These are phyloP conservation scores for Polytrichum commune DNA, from an alignment of 225 moss, liverwort and hornwort genomes.

Conservation along the genomic window DNA sequence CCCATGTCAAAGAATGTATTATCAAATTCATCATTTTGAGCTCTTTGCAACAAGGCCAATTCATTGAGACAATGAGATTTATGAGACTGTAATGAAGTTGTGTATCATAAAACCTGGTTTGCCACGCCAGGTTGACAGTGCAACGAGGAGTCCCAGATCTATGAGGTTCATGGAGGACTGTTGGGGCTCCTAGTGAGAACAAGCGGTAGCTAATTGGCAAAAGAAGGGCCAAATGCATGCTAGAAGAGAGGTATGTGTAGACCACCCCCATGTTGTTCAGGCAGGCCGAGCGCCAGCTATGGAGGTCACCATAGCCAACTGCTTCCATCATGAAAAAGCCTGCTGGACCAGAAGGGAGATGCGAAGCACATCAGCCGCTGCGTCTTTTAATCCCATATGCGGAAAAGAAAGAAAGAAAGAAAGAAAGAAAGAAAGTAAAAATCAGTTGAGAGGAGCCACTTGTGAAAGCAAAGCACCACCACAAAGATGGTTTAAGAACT, in stretches of 20 bases:
- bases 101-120: too few relatives aligned
- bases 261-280: too few relatives aligned
- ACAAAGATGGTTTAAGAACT: not conserved
- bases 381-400: not conserved
- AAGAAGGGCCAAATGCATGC: conserved; percentile 5
- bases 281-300: too few relatives aligned
- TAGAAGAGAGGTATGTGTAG: not conserved
- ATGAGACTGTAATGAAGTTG: too few relatives aligned
- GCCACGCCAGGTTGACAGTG: too few relatives aligned
- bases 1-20: too few relatives aligned
- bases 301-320: conserved; percentile 10
- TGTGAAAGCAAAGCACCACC: not conserved
- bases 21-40: too few relatives aligned
- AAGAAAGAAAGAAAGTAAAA: too few relatives aligned
- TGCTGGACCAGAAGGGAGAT: conserved; percentile 4
- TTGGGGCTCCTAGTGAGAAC: not conserved
- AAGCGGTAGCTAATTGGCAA: conserved; percentile 3
- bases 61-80: too few relatives aligned
- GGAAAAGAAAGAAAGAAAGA: not conserved
- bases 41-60: too few relatives aligned
- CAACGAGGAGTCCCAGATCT: too few relatives aligned
- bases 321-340: conserved; percentile 14
- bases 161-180: not conserved
- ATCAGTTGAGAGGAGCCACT: not conserved
- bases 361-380: not conserved